These are phyloP conservation scores for Bryoerythrophyllum caledonicum DNA, from an alignment of 225 moss, liverwort and hornwort species.

Conservation along the genomic window DNA sequence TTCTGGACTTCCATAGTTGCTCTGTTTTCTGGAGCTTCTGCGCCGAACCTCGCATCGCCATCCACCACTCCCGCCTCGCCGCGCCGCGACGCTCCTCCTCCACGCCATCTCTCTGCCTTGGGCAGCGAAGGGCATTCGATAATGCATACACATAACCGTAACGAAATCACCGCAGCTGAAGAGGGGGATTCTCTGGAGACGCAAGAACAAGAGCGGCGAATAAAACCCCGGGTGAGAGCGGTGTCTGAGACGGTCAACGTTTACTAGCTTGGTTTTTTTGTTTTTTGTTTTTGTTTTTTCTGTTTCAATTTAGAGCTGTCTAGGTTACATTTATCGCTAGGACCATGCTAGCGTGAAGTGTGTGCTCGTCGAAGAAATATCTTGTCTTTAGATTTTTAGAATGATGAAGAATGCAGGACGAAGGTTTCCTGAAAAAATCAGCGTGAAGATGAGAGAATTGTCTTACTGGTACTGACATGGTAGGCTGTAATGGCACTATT, in stretches of 20 bases:
- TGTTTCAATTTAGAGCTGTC: neutral
- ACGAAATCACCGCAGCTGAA: slow-evolving; percentile 2
- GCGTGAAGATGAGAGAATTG: neutral
- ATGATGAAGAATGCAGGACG: neutral
- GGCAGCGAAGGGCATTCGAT: slow-evolving; percentile 83
- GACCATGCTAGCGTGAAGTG: neutral
- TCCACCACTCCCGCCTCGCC: neutral
- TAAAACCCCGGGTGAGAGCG: slow-evolving; percentile 48
- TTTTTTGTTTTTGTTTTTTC: neutral
- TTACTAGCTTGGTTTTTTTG: neutral
- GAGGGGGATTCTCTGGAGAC: slow-evolving; percentile 45
- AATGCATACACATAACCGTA: slow-evolving; percentile 7
- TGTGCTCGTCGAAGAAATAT: neutral
- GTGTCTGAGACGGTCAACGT: neutral
- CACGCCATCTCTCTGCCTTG: neutral
- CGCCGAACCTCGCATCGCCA: neutral
- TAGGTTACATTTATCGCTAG: neutral
- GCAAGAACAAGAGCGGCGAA: slow-evolving; percentile 47
- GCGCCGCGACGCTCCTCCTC: neutral
- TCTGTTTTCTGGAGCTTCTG: neutral
- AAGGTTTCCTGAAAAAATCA: neutral
- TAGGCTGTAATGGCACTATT: neutral
- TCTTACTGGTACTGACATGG: neutral
- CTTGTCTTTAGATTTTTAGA: neutral
- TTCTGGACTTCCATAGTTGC: neutral